Evolutionary conservation across 2,329 filamentous ascomycete species (phyloP).

Genomic region (Colletotrichum chlorophyti): DNA sequence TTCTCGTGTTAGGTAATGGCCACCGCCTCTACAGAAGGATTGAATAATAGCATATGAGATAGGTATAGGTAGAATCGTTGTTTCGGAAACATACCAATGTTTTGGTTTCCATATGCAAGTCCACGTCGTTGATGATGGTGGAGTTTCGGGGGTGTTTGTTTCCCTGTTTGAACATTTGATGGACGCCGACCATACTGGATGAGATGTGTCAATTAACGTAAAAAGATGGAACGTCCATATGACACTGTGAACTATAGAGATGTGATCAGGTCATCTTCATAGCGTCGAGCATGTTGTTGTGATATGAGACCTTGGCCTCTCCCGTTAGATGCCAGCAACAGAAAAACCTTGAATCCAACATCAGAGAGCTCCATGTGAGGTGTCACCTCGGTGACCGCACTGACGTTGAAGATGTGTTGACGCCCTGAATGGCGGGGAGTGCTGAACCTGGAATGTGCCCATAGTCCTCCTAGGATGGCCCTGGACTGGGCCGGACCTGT

Average conservation of each 20-base stretch:
- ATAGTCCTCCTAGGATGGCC: too few relatives aligned
- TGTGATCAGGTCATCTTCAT: not conserved
- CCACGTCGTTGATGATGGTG: too few relatives aligned
- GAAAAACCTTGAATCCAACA: conserved; percentile 18
- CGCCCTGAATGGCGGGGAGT: conserved; percentile 7
- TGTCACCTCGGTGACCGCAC: conserved; percentile 29
- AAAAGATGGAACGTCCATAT: not conserved
- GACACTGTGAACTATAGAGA: not conserved
- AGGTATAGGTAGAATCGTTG: not conserved
- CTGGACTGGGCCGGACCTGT: conserved; percentile 15
- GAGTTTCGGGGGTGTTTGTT: too few relatives aligned
- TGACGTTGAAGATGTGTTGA: conserved; percentile 1
- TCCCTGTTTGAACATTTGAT: too few relatives aligned
- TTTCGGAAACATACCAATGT: not conserved
- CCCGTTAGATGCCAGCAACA: too few relatives aligned
- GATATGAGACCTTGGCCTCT: conserved; percentile 8
- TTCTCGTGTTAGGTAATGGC: conserved; percentile 1
- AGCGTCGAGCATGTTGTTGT: not conserved
- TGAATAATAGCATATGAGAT: not conserved
- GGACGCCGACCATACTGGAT: too few relatives aligned
- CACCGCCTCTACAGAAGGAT: not conserved
- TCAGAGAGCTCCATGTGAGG: conserved; percentile 21
- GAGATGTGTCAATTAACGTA: not conserved
- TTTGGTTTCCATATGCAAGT: too few relatives aligned
- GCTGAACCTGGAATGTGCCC: not conserved